These are phyloP conservation scores for Bipolaris victoriae DNA, from an alignment of 2,329 filamentous ascomycete genomes.

Conservation along the genomic window DNA sequence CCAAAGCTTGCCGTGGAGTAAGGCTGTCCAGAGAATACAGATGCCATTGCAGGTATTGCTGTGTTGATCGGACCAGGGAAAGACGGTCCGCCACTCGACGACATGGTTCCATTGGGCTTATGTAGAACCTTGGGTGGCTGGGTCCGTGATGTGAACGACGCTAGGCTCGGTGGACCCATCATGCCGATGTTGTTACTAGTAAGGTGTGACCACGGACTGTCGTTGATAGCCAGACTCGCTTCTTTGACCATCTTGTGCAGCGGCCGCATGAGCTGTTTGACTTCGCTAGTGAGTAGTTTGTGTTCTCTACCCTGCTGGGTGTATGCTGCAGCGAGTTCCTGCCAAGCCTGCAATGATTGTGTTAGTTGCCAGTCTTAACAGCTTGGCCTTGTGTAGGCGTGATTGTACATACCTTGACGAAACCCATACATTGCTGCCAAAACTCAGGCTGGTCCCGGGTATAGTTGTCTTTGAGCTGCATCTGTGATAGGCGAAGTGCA, in stretches of 20 bases:
- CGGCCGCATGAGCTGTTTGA: conserved; percentile 75
- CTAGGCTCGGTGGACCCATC: conserved; percentile 42
- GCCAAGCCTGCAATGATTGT: conserved; percentile 62
- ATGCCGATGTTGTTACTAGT: conserved; percentile 43
- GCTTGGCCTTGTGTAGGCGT: conserved; percentile 10
- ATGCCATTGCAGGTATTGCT: conserved; percentile 37
- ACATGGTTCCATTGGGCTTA: conserved; percentile 34
- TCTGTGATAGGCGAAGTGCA: conserved; percentile 72
- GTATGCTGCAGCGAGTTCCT: conserved; percentile 62
- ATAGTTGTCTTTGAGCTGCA: conserved; percentile 84
- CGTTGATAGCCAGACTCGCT: conserved; percentile 73
- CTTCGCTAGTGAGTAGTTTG: conserved; percentile 65
- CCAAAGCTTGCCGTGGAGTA: conserved; percentile 37
- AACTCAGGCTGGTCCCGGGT: conserved; percentile 69
- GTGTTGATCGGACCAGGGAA: conserved; percentile 49
- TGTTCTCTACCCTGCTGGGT: conserved; percentile 48
- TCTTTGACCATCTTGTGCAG: conserved; percentile 85
- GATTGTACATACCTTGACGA: conserved; percentile 60
- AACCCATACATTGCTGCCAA: conserved; percentile 75
- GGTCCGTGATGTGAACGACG: conserved; percentile 44
- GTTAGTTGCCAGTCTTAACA: conserved; percentile 34
- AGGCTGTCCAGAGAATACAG: conserved; percentile 36
- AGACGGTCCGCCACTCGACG: conserved; percentile 31
- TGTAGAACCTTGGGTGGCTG: conserved; percentile 41
- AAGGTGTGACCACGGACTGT: conserved; percentile 67